These are phyloP conservation scores for Adiantum capillusveneris DNA, from an alignment of 75 land plant genomes.

Conservation along the genomic window DNA sequence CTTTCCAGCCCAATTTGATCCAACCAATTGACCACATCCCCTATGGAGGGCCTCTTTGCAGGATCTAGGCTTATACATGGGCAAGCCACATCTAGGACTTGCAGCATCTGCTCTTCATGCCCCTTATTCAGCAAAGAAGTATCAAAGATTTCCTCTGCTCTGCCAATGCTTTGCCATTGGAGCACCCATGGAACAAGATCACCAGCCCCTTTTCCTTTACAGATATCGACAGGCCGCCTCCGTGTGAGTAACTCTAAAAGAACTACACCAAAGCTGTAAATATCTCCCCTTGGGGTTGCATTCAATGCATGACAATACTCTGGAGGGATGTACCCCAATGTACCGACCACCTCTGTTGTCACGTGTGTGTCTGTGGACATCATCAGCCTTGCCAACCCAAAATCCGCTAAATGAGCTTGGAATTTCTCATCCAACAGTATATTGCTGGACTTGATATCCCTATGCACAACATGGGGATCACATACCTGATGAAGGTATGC, in stretches of 20 bases:
- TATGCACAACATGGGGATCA: constrained; percentile 57
- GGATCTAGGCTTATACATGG: constrained; percentile 47
- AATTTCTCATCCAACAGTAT: constrained; percentile 59
- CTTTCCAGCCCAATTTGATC: constrained; percentile 16
- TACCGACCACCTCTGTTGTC: constrained; percentile 66
- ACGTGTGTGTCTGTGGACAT: constrained; percentile 60
- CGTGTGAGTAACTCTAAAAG: constrained; percentile 63
- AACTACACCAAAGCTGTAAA: constrained; percentile 69
- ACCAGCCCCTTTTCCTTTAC: constrained; percentile 43
- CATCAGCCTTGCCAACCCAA: constrained; percentile 67
- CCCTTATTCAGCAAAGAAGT: constrained; percentile 31
- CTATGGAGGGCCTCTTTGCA: constrained; percentile 44
- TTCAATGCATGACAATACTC: constrained; percentile 54
- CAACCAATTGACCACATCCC: constrained; percentile 55
- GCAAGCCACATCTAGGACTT: constrained; percentile 51
- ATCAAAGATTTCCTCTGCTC: constrained; percentile 41
- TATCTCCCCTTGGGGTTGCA: constrained; percentile 63
- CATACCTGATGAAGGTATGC: constrained; percentile 63
- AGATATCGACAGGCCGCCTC: constrained; percentile 55
- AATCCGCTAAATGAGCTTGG: constrained; percentile 74
- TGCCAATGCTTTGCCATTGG: constrained; percentile 38
- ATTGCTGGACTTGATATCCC: constrained; percentile 74
- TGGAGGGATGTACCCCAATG: constrained; percentile 63
- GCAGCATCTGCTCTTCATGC: constrained; percentile 41
- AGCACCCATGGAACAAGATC: constrained; percentile 66